phyloP scores from a whole-genome alignment of 352 stramenopile genomes.

The Phytophthora lateralis region DNA sequence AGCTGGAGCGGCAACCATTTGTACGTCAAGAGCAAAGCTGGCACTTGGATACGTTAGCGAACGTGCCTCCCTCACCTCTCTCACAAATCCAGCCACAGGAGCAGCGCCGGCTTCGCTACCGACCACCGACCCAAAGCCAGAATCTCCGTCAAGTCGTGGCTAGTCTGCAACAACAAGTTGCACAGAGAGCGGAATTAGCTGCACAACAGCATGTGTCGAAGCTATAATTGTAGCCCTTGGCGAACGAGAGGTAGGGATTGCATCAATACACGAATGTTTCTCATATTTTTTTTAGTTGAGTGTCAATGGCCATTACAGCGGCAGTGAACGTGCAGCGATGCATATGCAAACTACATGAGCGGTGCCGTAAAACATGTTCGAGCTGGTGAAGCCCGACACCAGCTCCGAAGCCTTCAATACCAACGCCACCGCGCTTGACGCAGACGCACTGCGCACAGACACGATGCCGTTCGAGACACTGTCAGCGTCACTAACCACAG shows the following conservation, averaged over 20 bases:
- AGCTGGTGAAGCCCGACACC: not conserved
- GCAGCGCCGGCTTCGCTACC: conserved; percentile 13
- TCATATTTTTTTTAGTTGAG: not conserved
- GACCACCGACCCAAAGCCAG: not conserved
- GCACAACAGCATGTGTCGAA: not conserved
- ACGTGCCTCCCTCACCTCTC: not conserved
- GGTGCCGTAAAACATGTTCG: not conserved
- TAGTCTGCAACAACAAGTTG: not conserved
- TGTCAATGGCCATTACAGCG: not conserved
- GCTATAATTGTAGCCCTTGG: not conserved
- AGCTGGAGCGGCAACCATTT: too few relatives aligned
- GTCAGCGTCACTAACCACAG: too few relatives aligned
- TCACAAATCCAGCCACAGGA: not conserved
- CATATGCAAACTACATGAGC: not conserved
- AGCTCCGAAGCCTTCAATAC: too few relatives aligned
- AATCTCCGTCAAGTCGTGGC: not conserved
- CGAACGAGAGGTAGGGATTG: not conserved
- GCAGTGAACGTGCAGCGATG: not conserved
- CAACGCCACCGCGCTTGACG: not conserved
- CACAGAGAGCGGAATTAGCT: not conserved
- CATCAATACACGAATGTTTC: not conserved
- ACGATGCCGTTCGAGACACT: too few relatives aligned
- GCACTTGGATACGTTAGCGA: too few relatives aligned
- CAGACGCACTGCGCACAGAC: not conserved
- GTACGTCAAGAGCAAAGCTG: too few relatives aligned